These are phyloP conservation scores for Monilinia laxa DNA, from an alignment of 2,329 filamentous ascomycete species.

Conservation along the genomic window DNA sequence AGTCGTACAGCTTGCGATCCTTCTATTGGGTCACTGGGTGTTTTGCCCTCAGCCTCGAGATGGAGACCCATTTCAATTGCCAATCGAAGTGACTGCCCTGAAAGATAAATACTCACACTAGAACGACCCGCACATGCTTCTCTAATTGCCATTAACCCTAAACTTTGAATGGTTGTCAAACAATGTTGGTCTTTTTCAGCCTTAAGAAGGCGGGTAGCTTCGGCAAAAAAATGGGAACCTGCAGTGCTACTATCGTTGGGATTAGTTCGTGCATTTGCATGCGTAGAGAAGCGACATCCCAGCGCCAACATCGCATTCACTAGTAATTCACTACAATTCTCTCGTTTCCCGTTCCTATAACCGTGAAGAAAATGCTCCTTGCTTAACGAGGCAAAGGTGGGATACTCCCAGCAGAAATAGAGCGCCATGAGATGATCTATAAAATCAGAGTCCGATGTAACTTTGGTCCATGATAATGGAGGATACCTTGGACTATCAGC, in stretches of 20 bases:
- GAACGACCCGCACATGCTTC: constrained; percentile 70
- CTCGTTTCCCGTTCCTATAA: constrained; percentile 28
- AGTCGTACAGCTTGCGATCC: constrained; percentile 49
- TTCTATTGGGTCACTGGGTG: constrained; percentile 28
- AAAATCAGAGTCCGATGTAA: constrained; percentile 57
- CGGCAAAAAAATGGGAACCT: constrained; percentile 73
- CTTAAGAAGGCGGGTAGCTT: constrained; percentile 60
- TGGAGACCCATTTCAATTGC: constrained; percentile 51
- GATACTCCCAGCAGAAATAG: constrained; percentile 75
- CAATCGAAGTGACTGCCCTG: constrained; percentile 68
- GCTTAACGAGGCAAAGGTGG: constrained; percentile 71
- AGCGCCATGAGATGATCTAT: constrained; percentile 63
- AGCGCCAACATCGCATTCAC: constrained; percentile 46
- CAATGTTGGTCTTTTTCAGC: constrained; percentile 55
- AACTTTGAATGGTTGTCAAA: constrained; percentile 69
- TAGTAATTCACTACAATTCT: constrained; percentile 45
- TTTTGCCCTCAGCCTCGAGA: constrained; percentile 25
- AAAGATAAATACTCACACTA: constrained; percentile 70
- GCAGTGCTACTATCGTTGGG: constrained; percentile 62
- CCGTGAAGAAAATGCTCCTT: constrained; percentile 32
- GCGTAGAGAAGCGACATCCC: constrained; percentile 67
- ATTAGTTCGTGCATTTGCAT: constrained; percentile 60
- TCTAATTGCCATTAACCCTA: constrained; percentile 72
- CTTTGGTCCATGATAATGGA: constrained; percentile 62
- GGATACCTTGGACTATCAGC: constrained; percentile 70